Conservation (phyloP, 305 asterid genomes). For the Solanum aculeatissimum region DNA sequence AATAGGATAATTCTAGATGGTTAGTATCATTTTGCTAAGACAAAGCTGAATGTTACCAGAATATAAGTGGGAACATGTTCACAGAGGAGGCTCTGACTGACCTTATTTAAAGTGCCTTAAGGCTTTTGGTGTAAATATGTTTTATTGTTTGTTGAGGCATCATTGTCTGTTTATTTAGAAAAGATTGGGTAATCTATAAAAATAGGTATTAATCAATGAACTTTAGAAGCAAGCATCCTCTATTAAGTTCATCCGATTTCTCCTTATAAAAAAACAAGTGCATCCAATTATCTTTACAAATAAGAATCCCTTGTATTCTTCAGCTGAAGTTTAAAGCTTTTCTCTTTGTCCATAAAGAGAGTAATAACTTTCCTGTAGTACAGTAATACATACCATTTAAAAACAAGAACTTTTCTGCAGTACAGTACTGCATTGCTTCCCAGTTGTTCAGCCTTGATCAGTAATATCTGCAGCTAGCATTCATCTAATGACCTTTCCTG, state of each 20-base stretch:
- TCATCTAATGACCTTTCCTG: slow-evolving; percentile 15
- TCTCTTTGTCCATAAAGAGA: background rate
- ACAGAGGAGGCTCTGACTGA: background rate
- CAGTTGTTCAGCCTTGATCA: background rate
- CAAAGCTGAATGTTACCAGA: background rate
- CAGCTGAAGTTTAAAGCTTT: background rate
- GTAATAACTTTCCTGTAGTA: background rate
- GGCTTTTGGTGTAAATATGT: background rate
- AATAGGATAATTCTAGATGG: background rate
- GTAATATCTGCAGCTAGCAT: background rate
- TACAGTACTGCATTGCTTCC: background rate
- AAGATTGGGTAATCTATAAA: background rate
- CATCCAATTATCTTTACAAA: background rate
- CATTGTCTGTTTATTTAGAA: background rate
- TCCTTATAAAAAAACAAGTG: background rate
- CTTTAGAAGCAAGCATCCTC: background rate
- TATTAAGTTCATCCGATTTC: background rate
- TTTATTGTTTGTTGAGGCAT: background rate
- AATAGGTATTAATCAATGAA: background rate
- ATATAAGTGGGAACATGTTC: background rate
- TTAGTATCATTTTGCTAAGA: background rate
- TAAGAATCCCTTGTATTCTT: background rate
- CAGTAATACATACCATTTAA: background rate
- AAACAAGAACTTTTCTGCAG: background rate
- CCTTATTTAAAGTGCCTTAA: background rate